Percentiles rank a stretch among this genome's conserved stretches.
Evolutionary conservation across 352 stramenopile species (phyloP).

Genomic region (Phytophthora idaei): DNA sequence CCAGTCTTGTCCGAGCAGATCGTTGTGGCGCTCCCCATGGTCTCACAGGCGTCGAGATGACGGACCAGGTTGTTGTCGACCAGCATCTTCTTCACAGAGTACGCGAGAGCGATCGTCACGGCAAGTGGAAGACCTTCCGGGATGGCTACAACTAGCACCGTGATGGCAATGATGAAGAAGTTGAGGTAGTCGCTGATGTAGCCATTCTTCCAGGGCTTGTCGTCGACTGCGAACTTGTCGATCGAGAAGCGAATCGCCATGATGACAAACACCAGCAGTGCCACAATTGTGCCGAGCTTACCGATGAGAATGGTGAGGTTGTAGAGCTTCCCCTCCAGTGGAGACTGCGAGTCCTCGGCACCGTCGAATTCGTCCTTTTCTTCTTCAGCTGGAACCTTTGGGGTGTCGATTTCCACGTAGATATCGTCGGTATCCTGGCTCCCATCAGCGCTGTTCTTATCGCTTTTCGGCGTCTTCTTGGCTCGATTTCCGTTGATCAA

Average conservation of each 20-base stretch:
- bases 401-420: slow-evolving; percentile 58
- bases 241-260: slow-evolving; percentile 62
- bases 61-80: slow-evolving; percentile 83
- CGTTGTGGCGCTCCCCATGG: slow-evolving; percentile 92
- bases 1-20: slow-evolving; percentile 95
- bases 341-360: slow-evolving; percentile 40
- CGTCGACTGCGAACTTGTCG: slow-evolving; percentile 37
- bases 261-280: slow-evolving; percentile 63
- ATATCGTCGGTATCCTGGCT: neutral
- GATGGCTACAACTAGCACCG: slow-evolving; percentile 93
- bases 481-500: slow-evolving; percentile 71
- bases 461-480: neutral
- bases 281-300: slow-evolving; percentile 58
- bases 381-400: slow-evolving; percentile 23
- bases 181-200: slow-evolving; percentile 51
- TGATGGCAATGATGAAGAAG: slow-evolving; percentile 80
- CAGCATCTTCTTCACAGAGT: slow-evolving; percentile 89
- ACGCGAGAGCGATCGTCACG: slow-evolving; percentile 95
- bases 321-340: slow-evolving; percentile 48
- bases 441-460: slow-evolving; percentile 17
- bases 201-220: slow-evolving; percentile 32
- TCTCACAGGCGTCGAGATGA: slow-evolving; percentile 83
- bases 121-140: slow-evolving; percentile 95
- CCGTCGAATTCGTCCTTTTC: slow-evolving; percentile 15
- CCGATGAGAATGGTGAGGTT: slow-evolving; percentile 65